Conservation (phyloP, 768 basidiomycete genomes). For the Suillus alpinus region DNA sequence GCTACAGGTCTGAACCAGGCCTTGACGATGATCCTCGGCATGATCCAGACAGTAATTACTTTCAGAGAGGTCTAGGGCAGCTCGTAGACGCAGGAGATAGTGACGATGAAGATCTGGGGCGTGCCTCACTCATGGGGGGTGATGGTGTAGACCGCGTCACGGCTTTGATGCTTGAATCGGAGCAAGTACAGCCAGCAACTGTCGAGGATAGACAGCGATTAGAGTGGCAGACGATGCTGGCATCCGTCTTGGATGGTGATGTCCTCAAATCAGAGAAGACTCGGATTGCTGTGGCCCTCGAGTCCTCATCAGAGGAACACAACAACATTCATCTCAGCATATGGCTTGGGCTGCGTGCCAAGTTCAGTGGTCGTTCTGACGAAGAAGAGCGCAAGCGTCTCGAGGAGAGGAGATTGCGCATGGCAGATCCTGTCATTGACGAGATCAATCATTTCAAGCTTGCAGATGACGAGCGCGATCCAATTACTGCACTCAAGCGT, state of each 20-base stretch:
- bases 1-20: constrained; percentile 66
- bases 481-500: constrained; percentile 52
- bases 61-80: constrained; percentile 68
- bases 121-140: constrained; percentile 38
- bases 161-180: constrained; percentile 54
- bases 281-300: constrained; percentile 79
- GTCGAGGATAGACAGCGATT: constrained; percentile 76
- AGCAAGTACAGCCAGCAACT: constrained; percentile 64
- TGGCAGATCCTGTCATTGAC: constrained; percentile 79
- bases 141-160: constrained; percentile 52
- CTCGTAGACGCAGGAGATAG: constrained; percentile 68
- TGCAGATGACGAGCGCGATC: constrained; percentile 32
- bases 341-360: constrained; percentile 91
- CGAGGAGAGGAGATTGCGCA: constrained; percentile 79
- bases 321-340: constrained; percentile 65
- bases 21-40: constrained; percentile 67
- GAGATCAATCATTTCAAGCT: constrained; percentile 81
- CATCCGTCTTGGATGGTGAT: constrained; percentile 90
- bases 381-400: constrained; percentile 80
- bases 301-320: constrained; percentile 67
- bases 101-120: constrained; percentile 68
- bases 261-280: constrained; percentile 95
- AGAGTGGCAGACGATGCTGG: constrained; percentile 95
- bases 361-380: constrained; percentile 72
- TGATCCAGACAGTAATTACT: constrained; percentile 84